These are phyloP conservation scores for Fomes fomentarius DNA, from an alignment of 1,284 basidiomycete species.

Conservation along the genomic window DNA sequence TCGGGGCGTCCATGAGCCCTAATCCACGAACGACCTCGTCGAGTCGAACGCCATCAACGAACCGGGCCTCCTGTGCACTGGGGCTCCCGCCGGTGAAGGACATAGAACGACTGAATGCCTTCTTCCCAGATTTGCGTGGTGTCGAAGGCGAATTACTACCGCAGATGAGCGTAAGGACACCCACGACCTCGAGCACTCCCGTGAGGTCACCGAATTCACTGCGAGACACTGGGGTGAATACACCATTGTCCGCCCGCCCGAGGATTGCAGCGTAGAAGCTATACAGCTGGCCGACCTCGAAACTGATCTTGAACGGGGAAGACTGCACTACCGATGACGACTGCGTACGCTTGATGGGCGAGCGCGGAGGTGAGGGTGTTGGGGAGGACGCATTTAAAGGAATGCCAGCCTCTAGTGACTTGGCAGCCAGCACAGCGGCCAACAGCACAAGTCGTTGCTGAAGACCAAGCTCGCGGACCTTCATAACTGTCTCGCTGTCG, in stretches of 20 bases:
- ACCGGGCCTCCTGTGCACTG: slow-evolving; percentile 50
- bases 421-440: slow-evolving; percentile 62
- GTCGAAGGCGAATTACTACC: slow-evolving; percentile 34
- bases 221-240: slow-evolving; percentile 68
- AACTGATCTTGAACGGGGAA: slow-evolving; percentile 31
- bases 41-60: slow-evolving; percentile 59
- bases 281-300: slow-evolving; percentile 65
- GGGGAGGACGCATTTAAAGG: slow-evolving; percentile 44
- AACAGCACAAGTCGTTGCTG: slow-evolving; percentile 74
- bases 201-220: slow-evolving; percentile 77
- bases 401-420: slow-evolving; percentile 60
- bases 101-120: slow-evolving; percentile 54
- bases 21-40: slow-evolving; percentile 70
- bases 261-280: slow-evolving; percentile 65
- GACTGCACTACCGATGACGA: slow-evolving; percentile 34
- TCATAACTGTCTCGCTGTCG: slow-evolving; percentile 65
- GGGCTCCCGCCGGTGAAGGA: slow-evolving; percentile 56
- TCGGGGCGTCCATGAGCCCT: slow-evolving; percentile 38
- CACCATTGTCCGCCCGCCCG: slow-evolving; percentile 50
- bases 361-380: slow-evolving; percentile 39
- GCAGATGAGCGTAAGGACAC: slow-evolving; percentile 54
- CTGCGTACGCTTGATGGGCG: slow-evolving; percentile 54
- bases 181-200: slow-evolving; percentile 71
- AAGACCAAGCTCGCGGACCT: slow-evolving; percentile 67
- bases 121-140: slow-evolving; percentile 44